Evolutionary conservation across 495 filamentous ascomycete genomes (phyloP).

Genomic region (Letharia columbiana): DNA sequence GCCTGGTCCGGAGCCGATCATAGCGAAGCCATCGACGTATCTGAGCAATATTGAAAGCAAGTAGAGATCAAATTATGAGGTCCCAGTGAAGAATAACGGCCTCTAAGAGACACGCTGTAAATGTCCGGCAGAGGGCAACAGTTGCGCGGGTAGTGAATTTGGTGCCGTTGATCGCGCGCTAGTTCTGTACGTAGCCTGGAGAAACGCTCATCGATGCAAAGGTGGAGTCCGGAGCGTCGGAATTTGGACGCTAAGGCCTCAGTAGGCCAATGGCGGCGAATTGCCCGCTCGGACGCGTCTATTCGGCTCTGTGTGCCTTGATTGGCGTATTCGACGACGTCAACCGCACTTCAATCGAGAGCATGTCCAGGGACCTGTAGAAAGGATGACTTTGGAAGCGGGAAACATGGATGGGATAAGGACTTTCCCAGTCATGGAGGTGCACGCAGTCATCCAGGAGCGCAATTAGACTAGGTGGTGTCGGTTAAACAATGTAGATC

Average conservation of each 20-base stretch:
- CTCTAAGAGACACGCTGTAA: not conserved
- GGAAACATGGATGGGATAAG: not conserved
- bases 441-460: not conserved
- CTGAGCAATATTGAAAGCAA: not conserved
- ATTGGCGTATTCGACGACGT: not conserved
- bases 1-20: not conserved
- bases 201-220: not conserved
- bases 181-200: not conserved
- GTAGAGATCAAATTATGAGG: not conserved
- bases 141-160: not conserved
- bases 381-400: not conserved
- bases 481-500: not conserved
- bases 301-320: not conserved
- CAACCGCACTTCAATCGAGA: not conserved
- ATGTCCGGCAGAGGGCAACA: not conserved
- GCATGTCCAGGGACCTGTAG: not conserved
- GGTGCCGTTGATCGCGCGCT: not conserved
- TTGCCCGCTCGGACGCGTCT: not conserved
- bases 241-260: not conserved
- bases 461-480: not conserved
- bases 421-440: not conserved
- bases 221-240: not conserved
- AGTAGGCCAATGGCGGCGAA: not conserved
- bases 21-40: not conserved
- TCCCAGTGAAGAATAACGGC: not conserved